phyloP scores from a whole-genome alignment of 75 land plant genomes.

The Pseudotsuga menziesii region DNA sequence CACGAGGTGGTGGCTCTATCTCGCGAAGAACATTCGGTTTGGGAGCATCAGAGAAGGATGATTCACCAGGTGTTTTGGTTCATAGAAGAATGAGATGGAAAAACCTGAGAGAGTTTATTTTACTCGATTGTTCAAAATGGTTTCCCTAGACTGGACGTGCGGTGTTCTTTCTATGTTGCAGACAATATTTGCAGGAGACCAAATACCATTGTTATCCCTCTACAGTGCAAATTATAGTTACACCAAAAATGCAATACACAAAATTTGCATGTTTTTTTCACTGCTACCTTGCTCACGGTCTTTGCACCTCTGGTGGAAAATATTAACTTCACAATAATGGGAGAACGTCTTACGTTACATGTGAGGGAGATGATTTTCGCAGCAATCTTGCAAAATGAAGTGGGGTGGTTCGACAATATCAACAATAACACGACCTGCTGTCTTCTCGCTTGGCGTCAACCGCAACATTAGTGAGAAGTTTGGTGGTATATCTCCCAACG shows the following conservation, averaged over 20 bases:
- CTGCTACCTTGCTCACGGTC: slow-evolving; percentile 6
- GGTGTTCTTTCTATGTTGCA: slow-evolving; percentile 56
- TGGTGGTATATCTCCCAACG: slow-evolving; percentile 81
- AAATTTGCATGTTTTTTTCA: slow-evolving; percentile 64
- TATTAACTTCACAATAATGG: too few relatives aligned
- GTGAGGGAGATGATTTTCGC: slow-evolving; percentile 13
- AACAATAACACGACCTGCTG: slow-evolving; percentile 63
- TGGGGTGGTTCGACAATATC: slow-evolving; percentile 88
- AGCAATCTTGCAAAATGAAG: slow-evolving; percentile 87
- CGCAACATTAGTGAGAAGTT: slow-evolving; percentile 72
- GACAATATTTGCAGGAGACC: slow-evolving; percentile 68
- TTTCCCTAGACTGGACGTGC: slow-evolving; percentile 72
- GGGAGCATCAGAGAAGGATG: slow-evolving; percentile 62
- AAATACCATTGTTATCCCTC: slow-evolving; percentile 78
- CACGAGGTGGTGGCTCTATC: slow-evolving; percentile 43
- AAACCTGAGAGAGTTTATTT: slow-evolving; percentile 28
- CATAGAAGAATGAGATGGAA: slow-evolving; percentile 10
- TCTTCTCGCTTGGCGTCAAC: slow-evolving; percentile 77
- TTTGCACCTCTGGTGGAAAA: too few relatives aligned
- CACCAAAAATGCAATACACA: slow-evolving; percentile 54
- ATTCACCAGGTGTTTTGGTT: slow-evolving; percentile 17
- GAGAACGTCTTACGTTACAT: too few relatives aligned
- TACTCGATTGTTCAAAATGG: slow-evolving; percentile 59
- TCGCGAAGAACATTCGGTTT: slow-evolving; percentile 42
- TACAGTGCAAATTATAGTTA: slow-evolving; percentile 68